Evolutionary conservation across 78 protist genomes (phyloP).

Genomic region (Acrasis kona): DNA sequence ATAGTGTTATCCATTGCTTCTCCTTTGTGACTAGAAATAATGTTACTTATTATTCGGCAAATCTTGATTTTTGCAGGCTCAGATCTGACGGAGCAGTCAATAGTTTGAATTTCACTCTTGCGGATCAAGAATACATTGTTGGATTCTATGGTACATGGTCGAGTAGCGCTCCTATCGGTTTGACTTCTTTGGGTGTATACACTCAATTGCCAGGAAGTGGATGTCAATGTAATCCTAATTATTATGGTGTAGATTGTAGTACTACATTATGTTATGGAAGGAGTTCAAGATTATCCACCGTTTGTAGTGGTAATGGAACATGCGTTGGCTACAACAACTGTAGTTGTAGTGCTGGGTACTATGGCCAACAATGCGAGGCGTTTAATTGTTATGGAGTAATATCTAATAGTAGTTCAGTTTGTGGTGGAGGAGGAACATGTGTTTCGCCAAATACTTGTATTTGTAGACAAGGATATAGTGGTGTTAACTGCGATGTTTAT

Average conservation of each 20-base stretch:
- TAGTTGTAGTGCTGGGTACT: not conserved
- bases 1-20: no score
- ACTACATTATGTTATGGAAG: not conserved
- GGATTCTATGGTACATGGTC: no score
- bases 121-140: no score
- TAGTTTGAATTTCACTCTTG: no score
- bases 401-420: not conserved
- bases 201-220: no score
- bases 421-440: not conserved
- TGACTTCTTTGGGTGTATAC: no score
- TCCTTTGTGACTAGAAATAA: no score
- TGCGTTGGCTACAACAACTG: not conserved
- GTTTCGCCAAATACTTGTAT: not conserved
- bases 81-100: no score
- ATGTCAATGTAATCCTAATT: not conserved
- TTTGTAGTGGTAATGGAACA: not conserved
- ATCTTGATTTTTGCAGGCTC: no score
- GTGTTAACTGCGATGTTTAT: not conserved
- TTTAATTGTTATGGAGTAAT: not conserved
- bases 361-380: not conserved
- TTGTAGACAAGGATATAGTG: not conserved
- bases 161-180: no score
- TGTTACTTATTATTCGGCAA: no score
- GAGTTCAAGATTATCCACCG: not conserved
- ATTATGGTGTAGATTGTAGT: not conserved